These are phyloP conservation scores for Trichothecium roseum DNA, from an alignment of 2,329 filamentous ascomycete species.

Conservation along the genomic window DNA sequence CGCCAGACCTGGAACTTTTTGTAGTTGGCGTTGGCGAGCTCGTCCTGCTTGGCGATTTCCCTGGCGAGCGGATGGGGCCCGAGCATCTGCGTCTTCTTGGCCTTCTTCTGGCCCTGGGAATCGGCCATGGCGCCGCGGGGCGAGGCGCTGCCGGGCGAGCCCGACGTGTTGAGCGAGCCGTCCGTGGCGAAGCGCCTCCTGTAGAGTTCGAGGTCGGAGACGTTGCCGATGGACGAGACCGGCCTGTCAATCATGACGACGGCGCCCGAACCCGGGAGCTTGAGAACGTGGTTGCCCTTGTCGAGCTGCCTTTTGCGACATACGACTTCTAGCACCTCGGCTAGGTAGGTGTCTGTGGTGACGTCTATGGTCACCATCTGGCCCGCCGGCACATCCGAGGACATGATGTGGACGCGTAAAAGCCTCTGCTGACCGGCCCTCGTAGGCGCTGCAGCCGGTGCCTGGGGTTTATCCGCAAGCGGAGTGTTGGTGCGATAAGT, in stretches of 20 bases:
- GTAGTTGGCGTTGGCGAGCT: conserved; percentile 49
- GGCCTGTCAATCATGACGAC: conserved; percentile 69
- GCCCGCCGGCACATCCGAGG: conserved; percentile 59
- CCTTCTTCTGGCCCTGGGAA: conserved; percentile 29
- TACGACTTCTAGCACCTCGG: conserved; percentile 68
- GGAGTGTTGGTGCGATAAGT: conserved; percentile 43
- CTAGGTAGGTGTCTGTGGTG: conserved; percentile 74
- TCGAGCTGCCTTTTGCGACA: conserved; percentile 71
- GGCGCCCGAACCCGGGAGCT: conserved; percentile 63
- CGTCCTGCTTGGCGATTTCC: conserved; percentile 49
- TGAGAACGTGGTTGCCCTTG: conserved; percentile 69
- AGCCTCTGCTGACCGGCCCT: conserved; percentile 58
- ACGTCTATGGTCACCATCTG: conserved; percentile 65
- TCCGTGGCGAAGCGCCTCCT: conserved; percentile 67
- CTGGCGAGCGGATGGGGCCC: conserved; percentile 58
- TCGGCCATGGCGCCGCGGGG: conserved; percentile 35
- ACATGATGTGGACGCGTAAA: conserved; percentile 60
- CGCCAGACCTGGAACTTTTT: conserved; percentile 73
- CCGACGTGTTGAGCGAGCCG: conserved; percentile 55
- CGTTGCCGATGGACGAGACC: conserved; percentile 67
- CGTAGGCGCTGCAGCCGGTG: conserved; percentile 31
- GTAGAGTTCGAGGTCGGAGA: conserved; percentile 65
- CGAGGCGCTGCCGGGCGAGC: conserved; percentile 59
- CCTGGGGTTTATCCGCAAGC: conserved; percentile 46
- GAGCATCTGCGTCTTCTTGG: conserved; percentile 39